Evolutionary conservation across 2,329 filamentous ascomycete species (phyloP), one percentile per base, ranked within the genome.

Genomic region (Hirsutella thompsonii): DNA sequence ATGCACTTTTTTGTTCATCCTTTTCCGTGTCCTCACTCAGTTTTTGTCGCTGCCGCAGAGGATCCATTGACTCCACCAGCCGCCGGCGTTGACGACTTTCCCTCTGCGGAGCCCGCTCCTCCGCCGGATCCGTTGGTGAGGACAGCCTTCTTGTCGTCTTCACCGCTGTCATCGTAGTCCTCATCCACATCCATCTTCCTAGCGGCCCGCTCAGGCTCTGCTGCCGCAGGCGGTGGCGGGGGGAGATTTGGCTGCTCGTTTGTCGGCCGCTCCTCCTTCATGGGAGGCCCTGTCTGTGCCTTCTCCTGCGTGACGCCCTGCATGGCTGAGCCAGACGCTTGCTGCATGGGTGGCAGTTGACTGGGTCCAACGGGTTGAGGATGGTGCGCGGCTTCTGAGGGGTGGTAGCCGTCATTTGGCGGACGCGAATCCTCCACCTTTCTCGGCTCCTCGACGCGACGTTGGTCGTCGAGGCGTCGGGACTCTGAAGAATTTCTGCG

Each of bases 121-220:
- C 72, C 63, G 2, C 63, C 69, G 8, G 68, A 62, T 5, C 60
- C 49, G 61, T 72, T 63, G 13, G 62, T 56, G 1, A 63, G 57
- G 14, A 59, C 54, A 3, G 54, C 57, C 57, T 81, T 81, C 64
- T 81, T 81, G 43, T 92, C 83, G 44, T 95, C 90, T 49, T 94
- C 89, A 4, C 78, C 86, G 43, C 89, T 90, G 54, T 96, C 90
- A 58, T 96, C 90, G 54, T 98, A 96, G 58, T 96, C 84, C 59
- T 98, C 92, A 51, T 98, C 89, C 18, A 96, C 85, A 6, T 96
- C 90, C 78, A 98, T 93, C 62, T 94, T 94, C 19, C 92, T 75
- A 18, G 88, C 87, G 28, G 92, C 88, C 40, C 79, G 68, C 59
- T 83, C 79, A 9, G 88, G 85, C 63, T 96, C 90, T 43, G 79